Percentiles rank a stretch among this genome's conserved stretches.
Evolutionary conservation across 169 alveolate species (phyloP).

Genomic region (Theileria equi): DNA sequence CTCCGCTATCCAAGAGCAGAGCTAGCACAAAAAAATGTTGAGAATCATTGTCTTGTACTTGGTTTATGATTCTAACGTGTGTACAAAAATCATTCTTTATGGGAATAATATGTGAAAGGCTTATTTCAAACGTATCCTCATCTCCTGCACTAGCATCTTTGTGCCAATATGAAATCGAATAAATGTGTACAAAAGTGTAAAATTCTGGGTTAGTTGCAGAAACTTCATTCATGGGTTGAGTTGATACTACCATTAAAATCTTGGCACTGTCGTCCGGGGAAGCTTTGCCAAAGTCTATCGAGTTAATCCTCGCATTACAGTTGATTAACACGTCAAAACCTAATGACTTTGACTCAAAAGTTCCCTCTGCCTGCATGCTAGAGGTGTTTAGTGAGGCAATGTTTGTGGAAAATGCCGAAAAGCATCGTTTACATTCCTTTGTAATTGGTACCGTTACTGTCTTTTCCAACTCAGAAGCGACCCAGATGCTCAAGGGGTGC

Average conservation of each 20-base stretch:
- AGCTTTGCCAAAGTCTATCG: neutral
- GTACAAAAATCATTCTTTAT: neutral
- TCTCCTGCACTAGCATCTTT: neutral
- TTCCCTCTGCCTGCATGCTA: too few relatives aligned
- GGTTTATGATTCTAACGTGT: neutral
- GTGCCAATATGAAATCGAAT: neutral
- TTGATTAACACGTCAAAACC: neutral
- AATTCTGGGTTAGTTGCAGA: neutral
- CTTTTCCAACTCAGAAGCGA: too few relatives aligned
- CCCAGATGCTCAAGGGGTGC: too few relatives aligned
- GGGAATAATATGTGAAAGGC: neutral
- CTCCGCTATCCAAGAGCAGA: neutral
- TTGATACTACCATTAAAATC: neutral
- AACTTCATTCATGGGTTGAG: neutral
- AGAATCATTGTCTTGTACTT: neutral
- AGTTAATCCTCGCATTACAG: neutral
- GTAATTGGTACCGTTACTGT: too few relatives aligned
- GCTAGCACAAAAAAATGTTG: neutral
- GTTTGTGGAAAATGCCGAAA: too few relatives aligned
- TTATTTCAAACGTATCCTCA: neutral
- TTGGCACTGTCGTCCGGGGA: neutral
- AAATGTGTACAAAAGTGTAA: conserved; percentile 1
- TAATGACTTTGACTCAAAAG: too few relatives aligned
- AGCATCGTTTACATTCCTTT: too few relatives aligned
- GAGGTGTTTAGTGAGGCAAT: too few relatives aligned